Conservation (phyloP, 2,329 filamentous ascomycete species). For the Beauveria scarabaeidicola region DNA sequence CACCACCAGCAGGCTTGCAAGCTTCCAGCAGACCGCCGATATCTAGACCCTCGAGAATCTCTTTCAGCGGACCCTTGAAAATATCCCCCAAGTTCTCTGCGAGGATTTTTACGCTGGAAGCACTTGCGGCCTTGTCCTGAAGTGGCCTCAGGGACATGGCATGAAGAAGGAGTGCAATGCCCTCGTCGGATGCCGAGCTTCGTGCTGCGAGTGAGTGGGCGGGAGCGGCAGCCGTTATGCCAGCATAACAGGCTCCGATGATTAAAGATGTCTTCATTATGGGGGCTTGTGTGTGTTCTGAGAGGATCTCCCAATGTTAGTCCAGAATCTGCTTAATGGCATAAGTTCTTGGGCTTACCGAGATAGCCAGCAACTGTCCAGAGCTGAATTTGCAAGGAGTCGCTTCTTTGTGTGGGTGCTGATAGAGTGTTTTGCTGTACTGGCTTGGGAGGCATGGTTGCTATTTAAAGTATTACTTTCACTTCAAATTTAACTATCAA, state of each 20-base stretch:
- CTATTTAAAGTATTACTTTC: not conserved
- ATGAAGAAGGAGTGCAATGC: not conserved
- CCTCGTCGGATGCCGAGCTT: not conserved
- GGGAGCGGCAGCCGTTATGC: not conserved
- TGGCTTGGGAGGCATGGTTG: not conserved
- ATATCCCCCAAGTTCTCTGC: not conserved
- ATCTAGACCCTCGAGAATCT: not conserved
- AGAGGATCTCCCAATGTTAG: not conserved
- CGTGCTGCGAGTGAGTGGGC: not conserved
- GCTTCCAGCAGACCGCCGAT: not conserved
- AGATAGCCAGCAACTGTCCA: not conserved
- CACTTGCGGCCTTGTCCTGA: not conserved
- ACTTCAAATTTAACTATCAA: not conserved
- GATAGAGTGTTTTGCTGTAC: not conserved
- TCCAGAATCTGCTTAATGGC: not conserved
- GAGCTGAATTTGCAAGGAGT: not conserved
- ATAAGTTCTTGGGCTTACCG: not conserved
- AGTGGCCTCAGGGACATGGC: not conserved
- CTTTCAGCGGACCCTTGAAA: not conserved
- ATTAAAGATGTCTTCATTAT: not conserved
- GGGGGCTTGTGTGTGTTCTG: not conserved
- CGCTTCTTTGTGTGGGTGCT: not conserved
- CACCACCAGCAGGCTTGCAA: not conserved
- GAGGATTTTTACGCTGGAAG: not conserved
- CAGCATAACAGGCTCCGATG: slow-evolving; percentile 1